Base-by-base conservation (phyloP, 2,329 filamentous ascomycete species). In the Aspergillus candidus region DNA sequence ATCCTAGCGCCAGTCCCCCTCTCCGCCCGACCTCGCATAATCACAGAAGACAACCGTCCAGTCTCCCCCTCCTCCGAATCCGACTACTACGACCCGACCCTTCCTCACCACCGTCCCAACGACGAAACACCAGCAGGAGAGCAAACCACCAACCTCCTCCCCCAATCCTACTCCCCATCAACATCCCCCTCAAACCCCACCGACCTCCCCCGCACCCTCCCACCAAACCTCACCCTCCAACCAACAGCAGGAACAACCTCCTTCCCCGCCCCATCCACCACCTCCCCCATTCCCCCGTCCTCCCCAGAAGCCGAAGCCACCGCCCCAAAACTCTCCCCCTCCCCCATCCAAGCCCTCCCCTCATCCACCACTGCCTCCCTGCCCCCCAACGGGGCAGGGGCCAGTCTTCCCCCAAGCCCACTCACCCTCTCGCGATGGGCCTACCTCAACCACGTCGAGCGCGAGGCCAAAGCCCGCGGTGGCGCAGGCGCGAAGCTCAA, bases 401-500 rank as follows among this genome's bases (percentile, higher is more conserved):
- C 42, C 42, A 56, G 31, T n/a, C 51, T 33, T 6, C 53, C 35
- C 36, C 58, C 22, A 42, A 58, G 15, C 36, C 54, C 45, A 37
- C 67, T 58, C 31, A 62, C 60, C 4, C 65, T 80, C 4, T 66
- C 68, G 13, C 69, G 71, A 11, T 72, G 72, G 60, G 63, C 66
- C 6, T 58, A 59, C 22, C 70, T 90, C 6, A 80, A 84, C 53
- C 61, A 75, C 12, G 77, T 83, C 1, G 86, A 93, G 58, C 70
- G 75, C 32, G 82, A 89, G 60, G 83, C 87, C 2, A 74, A 74
- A 44, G 71, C 76, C 46, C 76, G 88, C 18, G 88, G 86, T n/a
- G 90, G 89, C 1, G 86, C 82, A 5, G 67, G 64, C 68, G 91
- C 88, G 1, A 80, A 82, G 58, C 71, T 97, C 38, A 86, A 70